These are phyloP conservation scores for Lepiota subincarnata DNA, from an alignment of 768 basidiomycete species.

Conservation along the genomic window DNA sequence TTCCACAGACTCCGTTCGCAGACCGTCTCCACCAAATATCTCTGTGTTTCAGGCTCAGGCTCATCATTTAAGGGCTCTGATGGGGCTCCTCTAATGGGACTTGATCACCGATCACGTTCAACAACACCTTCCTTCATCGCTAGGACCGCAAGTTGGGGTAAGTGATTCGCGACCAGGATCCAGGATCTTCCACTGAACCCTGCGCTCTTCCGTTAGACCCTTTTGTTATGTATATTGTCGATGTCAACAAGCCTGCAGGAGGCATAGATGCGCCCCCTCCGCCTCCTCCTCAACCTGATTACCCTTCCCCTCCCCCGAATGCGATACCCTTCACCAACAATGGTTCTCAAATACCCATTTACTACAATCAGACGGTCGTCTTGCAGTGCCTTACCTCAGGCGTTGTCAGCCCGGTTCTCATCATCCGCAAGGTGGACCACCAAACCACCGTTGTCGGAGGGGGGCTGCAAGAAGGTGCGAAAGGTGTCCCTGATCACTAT, in stretches of 20 bases:
- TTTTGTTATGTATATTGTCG: constrained; percentile 97
- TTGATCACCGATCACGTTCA: constrained; percentile 66
- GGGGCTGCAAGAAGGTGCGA: constrained; percentile 83
- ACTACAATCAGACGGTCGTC: constrained; percentile 96
- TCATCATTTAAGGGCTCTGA: constrained; percentile 93
- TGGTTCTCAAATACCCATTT: constrained; percentile 83
- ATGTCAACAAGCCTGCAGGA: constrained; percentile 79
- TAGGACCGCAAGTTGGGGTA: constrained; percentile 86
- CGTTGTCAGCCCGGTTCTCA: constrained; percentile 87
- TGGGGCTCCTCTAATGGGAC: constrained; percentile 79
- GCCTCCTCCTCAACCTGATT: constrained; percentile 82
- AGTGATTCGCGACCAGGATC: constrained; percentile 22
- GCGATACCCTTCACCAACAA: constrained; percentile 83
- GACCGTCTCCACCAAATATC: constrained; percentile 93
- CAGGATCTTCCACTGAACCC: constrained; percentile 9
- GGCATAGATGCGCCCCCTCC: constrained; percentile 76
- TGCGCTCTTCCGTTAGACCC: constrained; percentile 51
- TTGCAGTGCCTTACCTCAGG: constrained; percentile 93
- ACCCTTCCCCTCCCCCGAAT: constrained; percentile 88
- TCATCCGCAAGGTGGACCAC: constrained; percentile 92
- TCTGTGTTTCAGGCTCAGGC: constrained; percentile 91
- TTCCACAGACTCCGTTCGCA: constrained; percentile 96
- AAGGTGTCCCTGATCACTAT: constrained; percentile 79
- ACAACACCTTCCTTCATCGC: constrained; percentile 85
- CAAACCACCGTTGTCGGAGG: constrained; percentile 89